Percentiles rank a stretch among this genome's conserved stretches.
phyloP scores from a whole-genome alignment of 768 basidiomycete genomes.

The Termitomyces sp. region DNA sequence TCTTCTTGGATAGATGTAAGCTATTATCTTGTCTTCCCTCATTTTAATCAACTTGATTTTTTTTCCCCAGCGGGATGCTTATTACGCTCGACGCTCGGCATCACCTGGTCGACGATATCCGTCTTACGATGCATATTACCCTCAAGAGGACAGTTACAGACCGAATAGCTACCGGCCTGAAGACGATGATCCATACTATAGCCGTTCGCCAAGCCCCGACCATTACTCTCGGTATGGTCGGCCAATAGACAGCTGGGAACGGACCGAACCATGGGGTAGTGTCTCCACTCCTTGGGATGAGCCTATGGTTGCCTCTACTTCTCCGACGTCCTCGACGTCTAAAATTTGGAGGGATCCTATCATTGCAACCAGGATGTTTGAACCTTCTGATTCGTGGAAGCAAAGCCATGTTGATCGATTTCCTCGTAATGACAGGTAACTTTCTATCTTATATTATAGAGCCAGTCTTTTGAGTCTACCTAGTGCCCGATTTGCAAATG shows the following conservation, averaged over 20 bases:
- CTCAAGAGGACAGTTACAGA: constrained; percentile 18
- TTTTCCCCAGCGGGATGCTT: constrained; percentile 25
- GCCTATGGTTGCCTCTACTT: constrained; percentile 32
- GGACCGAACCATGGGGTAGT: constrained; percentile 32
- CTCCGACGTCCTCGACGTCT: constrained; percentile 25
- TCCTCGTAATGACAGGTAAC: constrained; percentile 34
- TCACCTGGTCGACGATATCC: constrained; percentile 39
- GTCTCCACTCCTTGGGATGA: constrained; percentile 34
- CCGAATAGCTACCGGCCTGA: constrained; percentile 16
- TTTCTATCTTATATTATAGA: constrained; percentile 1
- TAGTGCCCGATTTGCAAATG: constrained; percentile 13
- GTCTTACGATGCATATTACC: constrained; percentile 48
- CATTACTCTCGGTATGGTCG: constrained; percentile 33
- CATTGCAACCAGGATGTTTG: constrained; percentile 50
- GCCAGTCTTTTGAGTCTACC: neutral
- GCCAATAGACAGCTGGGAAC: constrained; percentile 40
- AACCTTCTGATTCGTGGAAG: constrained; percentile 71
- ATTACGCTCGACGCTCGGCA: constrained; percentile 35
- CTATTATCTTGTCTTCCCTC: constrained; percentile 7
- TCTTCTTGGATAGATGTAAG: constrained; percentile 35
- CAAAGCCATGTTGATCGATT: constrained; percentile 44
- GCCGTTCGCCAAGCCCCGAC: constrained; percentile 49
- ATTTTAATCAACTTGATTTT: neutral
- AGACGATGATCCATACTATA: constrained; percentile 25
- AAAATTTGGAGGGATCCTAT: constrained; percentile 26